phyloP scores from a whole-genome alignment of 257 asterid genomes.

The Verbascum thapsus region DNA sequence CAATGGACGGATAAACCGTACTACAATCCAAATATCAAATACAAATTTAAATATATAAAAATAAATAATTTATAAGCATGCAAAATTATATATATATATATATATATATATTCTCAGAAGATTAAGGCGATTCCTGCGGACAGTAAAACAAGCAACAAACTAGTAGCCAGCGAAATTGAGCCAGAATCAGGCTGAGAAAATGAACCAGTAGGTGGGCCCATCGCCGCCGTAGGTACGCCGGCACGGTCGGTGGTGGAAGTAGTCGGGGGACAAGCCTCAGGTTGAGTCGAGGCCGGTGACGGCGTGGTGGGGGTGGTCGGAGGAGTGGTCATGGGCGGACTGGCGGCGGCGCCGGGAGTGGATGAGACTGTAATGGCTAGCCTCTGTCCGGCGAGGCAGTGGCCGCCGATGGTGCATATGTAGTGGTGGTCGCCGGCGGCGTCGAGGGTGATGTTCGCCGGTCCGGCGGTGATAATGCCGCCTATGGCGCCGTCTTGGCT shows the following conservation, averaged over 20 bases:
- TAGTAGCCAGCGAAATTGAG: conserved; percentile 11
- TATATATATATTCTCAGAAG: background rate
- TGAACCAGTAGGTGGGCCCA: background rate
- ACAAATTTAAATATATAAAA: background rate
- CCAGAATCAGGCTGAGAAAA: conserved; percentile 26
- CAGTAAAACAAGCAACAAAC: conserved; percentile 17
- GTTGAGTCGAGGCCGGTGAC: conserved; percentile 28
- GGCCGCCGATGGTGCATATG: conserved; percentile 50
- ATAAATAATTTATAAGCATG: background rate
- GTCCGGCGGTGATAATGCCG: conserved; percentile 30
- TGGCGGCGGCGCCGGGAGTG: conserved; percentile 35
- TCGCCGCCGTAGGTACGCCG: background rate
- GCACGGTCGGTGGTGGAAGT: conserved; percentile 1
- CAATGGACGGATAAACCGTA: background rate
- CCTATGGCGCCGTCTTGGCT: conserved; percentile 38
- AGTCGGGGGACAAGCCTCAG: conserved; percentile 37
- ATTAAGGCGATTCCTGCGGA: conserved; percentile 19
- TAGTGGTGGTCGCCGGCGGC: conserved; percentile 45
- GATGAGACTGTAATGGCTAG: conserved; percentile 40
- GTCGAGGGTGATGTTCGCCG: conserved; percentile 45
- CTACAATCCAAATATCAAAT: background rate
- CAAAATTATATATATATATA: background rate
- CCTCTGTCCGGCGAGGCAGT: conserved; percentile 48
- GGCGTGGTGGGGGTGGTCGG: conserved; percentile 26
- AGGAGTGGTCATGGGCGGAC: conserved; percentile 28